Percentiles rank a stretch among this genome's conserved stretches.
phyloP scores from a whole-genome alignment of 768 basidiomycete species.

The Leccinum subtestaceum region DNA sequence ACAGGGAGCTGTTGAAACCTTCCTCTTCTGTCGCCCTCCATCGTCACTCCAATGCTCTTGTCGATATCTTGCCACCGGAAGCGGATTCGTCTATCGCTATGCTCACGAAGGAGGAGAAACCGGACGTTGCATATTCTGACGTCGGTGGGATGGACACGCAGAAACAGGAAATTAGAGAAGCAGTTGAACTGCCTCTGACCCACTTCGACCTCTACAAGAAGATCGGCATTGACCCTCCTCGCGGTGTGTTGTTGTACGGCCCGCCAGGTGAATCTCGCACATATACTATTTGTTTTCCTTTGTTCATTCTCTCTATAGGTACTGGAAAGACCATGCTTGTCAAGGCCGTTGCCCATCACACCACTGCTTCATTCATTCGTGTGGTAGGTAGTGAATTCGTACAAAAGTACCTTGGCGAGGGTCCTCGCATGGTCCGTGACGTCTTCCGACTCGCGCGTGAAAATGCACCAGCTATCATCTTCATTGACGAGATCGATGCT shows the following conservation, averaged over 20 bases:
- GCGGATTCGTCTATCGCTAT: conserved; percentile 96
- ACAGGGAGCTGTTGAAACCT: conserved; percentile 95
- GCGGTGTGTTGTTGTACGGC: conserved; percentile 94
- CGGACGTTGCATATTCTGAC: conserved; percentile 90
- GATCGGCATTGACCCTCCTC: conserved; percentile 98
- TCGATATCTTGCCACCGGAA: conserved; percentile 97
- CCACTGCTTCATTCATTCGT: conserved; percentile 95
- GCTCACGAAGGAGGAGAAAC: conserved; percentile 92
- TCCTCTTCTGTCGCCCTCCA: conserved; percentile 98
- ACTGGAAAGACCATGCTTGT: conserved; percentile 99
- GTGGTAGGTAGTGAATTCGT: conserved; percentile 99
- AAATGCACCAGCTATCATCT: conserved; percentile 97
- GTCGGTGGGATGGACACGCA: conserved; percentile 97
- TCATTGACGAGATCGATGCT: conserved; percentile 98
- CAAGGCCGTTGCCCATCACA: conserved; percentile 98
- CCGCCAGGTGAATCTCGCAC: conserved; percentile 71
- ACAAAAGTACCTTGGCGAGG: conserved; percentile 98
- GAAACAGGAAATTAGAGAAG: conserved; percentile 98
- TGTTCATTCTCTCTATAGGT: conserved; percentile 46
- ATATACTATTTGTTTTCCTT: neutral
- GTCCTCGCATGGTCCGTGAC: conserved; percentile 99
- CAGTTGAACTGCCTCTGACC: conserved; percentile 94
- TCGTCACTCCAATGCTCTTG: conserved; percentile 96
- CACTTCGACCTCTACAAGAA: conserved; percentile 99
- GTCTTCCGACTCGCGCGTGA: conserved; percentile 97